Conservation (phyloP, 1,139 yeast genomes). For the Hemisphaericaspora lyxosophila region DNA sequence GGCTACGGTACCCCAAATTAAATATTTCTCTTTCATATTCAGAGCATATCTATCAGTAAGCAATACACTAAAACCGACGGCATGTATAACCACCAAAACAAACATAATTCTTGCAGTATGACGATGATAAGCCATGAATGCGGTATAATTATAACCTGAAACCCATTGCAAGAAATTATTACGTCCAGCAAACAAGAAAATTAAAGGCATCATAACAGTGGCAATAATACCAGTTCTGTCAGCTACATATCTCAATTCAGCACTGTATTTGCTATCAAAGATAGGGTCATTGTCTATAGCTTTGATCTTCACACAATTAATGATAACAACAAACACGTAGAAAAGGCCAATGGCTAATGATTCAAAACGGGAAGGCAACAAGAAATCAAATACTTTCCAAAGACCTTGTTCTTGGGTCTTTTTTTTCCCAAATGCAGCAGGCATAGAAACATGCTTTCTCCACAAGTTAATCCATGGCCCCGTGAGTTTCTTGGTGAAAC, state of each 20-base stretch:
- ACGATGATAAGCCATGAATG: slow-evolving; percentile 37
- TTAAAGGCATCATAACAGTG: slow-evolving; percentile 31
- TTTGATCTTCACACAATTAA: slow-evolving; percentile 24
- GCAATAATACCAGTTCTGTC: slow-evolving; percentile 37
- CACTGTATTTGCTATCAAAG: slow-evolving; percentile 16
- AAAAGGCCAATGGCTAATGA: slow-evolving; percentile 31
- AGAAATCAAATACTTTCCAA: slow-evolving; percentile 20
- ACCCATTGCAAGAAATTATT: slow-evolving; percentile 44
- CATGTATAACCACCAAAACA: slow-evolving; percentile 31
- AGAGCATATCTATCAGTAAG: slow-evolving; percentile 14
- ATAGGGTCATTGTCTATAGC: slow-evolving; percentile 26
- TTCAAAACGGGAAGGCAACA: slow-evolving; percentile 32
- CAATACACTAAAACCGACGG: slow-evolving; percentile 37
- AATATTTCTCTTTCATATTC: slow-evolving; percentile 20
- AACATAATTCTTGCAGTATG: slow-evolving; percentile 38
- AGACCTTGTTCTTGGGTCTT: slow-evolving; percentile 24
- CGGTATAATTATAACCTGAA: slow-evolving; percentile 39
- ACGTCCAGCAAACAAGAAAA: slow-evolving; percentile 44
- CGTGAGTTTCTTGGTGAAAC: slow-evolving; percentile 20
- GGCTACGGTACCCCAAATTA: slow-evolving; percentile 34
- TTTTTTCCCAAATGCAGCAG: slow-evolving; percentile 27
- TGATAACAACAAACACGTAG: slow-evolving; percentile 43
- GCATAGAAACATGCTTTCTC: slow-evolving; percentile 31
- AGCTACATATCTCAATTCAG: slow-evolving; percentile 29
- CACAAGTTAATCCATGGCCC: slow-evolving; percentile 24